Evolutionary conservation across 495 filamentous ascomycete species (phyloP), one percentile per base, ranked within the genome.

Genomic region (Lophiotrema nucula): DNA sequence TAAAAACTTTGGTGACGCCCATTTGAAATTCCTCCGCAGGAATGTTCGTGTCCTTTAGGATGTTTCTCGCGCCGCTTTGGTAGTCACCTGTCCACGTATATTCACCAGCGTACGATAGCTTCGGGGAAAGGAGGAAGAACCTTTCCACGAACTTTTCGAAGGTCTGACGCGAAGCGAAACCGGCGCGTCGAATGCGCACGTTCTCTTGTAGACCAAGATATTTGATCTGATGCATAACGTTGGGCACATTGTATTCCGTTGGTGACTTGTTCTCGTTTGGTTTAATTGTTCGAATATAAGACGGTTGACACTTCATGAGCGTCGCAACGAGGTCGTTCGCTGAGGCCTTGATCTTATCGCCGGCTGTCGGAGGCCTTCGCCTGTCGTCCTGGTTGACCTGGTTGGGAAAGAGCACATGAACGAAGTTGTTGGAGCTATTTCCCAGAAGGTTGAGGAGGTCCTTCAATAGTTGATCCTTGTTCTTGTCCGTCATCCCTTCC

Each of bases 131-230:
- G 10, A 97, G 81, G 70, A 93, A 97, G 77, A 97, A 99, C 31
- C 95, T 87, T 72, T 97, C 95, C 25, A 96, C 88, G 67, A 99
- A 99, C 67, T 96, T 97, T 69, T 97, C 95, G 62, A 95, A 99
- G 0, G 92, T 95, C 67, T 97, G 93, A 70, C 95, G 88, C 67
- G 96, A 97, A 6, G 95, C 95, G 70, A 97, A 99, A 47, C 95
- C 95, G 47, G 93, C 93, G 67, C 95, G 84, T 51, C 95, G 84
- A 68, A 99, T 99, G 4, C 95, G 88, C 31, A 99, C 93, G 79
- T 99, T 99, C 76, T 99, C 95, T 67, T 97, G 92, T 8, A 99
- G 76, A 81, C 95, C 95, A 15, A 99, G 87, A 68, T 99, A 99
- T 66, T 99, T 97, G 81, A 99, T 95, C 72, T 99, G 95, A 80